Percentiles rank a stretch among this genome's conserved stretches.
Conservation (phyloP, 257 asterid species). For the Marsdenia floribunda region DNA sequence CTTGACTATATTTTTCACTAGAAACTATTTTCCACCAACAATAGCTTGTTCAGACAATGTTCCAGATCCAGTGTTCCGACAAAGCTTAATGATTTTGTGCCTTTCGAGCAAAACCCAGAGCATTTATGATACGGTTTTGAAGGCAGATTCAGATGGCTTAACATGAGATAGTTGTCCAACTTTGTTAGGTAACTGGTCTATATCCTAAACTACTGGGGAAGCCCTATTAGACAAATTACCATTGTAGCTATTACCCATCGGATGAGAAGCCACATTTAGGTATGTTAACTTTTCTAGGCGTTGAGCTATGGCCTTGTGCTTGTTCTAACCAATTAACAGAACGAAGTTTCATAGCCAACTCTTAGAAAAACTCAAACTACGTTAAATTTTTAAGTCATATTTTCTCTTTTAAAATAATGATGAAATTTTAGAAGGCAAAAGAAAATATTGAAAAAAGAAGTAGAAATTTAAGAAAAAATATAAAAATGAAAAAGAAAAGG, state of each 20-base stretch:
- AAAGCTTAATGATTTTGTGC: not conserved
- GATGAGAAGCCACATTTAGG: not conserved
- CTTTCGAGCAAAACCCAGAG: not conserved
- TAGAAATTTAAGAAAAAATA: too few species aligned
- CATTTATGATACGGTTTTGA: not conserved
- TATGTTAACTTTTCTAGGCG: not conserved
- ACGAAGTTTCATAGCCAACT: not conserved
- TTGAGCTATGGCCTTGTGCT: not conserved
- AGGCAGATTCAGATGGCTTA: not conserved
- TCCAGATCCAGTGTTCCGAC: too few species aligned
- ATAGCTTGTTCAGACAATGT: not conserved
- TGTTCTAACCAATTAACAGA: not conserved
- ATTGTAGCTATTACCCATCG: not conserved
- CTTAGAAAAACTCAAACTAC: not conserved
- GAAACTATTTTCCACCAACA: not conserved
- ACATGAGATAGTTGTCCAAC: not conserved
- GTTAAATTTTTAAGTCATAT: too few species aligned
- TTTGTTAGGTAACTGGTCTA: not conserved
- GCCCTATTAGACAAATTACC: too few species aligned
- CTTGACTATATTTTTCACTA: not conserved
- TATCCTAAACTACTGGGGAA: not conserved
- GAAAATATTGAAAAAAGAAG: too few species aligned
- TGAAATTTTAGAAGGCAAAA: too few species aligned
- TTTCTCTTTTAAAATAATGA: too few species aligned
- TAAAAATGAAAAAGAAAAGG: too few species aligned